Conservation (phyloP, 164 flowering plant genomes). For the Dillenia suffruticosa region DNA sequence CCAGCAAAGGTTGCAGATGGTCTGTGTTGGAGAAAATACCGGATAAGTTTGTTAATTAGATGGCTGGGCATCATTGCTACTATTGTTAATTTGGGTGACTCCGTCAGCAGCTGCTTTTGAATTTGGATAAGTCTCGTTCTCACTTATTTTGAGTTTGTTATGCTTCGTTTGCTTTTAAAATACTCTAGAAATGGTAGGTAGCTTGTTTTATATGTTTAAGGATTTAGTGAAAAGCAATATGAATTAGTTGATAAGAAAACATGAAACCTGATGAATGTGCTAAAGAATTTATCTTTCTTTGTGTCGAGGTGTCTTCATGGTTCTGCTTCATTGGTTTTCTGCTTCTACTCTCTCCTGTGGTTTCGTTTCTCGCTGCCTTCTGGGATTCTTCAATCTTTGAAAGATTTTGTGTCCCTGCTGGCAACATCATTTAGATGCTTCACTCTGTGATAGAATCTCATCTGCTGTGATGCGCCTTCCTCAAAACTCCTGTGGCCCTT, state of each 20-base stretch:
- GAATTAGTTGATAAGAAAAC: not conserved
- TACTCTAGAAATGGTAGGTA: constrained; percentile 8
- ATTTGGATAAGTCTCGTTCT: constrained; percentile 58
- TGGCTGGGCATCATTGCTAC: constrained; percentile 30
- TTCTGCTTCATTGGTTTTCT: constrained; percentile 71
- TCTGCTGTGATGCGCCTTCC: constrained; percentile 28
- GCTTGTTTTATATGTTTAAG: not conserved
- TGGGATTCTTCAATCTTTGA: constrained; percentile 43
- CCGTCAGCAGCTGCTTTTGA: constrained; percentile 42
- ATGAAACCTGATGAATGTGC: constrained; percentile 2
- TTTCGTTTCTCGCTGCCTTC: constrained; percentile 36
- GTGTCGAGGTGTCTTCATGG: constrained; percentile 67
- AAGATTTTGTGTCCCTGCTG: constrained; percentile 44
- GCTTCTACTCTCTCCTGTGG: constrained; percentile 49
- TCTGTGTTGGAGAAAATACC: constrained; percentile 14
- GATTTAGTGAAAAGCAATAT: not conserved
- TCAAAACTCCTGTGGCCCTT: constrained; percentile 20
- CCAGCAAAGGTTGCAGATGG: not conserved
- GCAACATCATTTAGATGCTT: constrained; percentile 35
- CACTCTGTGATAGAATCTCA: constrained; percentile 30
- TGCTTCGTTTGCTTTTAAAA: constrained; percentile 13
- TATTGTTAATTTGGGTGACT: constrained; percentile 38
- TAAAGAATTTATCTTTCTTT: constrained; percentile 30
- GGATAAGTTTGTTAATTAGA: constrained; percentile 21
- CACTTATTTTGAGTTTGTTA: constrained; percentile 24